Base-by-base conservation (phyloP, 2,329 filamentous ascomycete genomes). In the Leptographium wingfieldii region DNA sequence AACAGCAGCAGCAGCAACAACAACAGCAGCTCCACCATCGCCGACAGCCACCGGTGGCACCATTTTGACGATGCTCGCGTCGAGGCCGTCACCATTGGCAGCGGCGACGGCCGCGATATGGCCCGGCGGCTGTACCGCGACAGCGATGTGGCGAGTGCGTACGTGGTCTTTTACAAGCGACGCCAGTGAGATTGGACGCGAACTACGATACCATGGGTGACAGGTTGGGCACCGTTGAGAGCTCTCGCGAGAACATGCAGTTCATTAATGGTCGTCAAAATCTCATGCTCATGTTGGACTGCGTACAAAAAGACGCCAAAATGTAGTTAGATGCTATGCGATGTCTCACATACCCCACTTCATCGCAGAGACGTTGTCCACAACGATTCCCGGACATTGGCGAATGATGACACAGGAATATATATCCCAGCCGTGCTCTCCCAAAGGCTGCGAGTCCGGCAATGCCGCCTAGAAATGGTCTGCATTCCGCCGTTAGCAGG, bases 61-160 rank as follows among this genome's bases (percentile, higher is more conserved):
- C 67, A 71, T 61, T 80, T 76, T 66, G 76, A 81, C 62, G 81
- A 84, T 51, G 59, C 62, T 14, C 60, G 57, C 38, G 56, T 67
- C 35, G 62, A 66, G 55, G 58, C 63, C 2, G 62, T 65, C 9
- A 66, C 56, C 9, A 64, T 67, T 16, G 64, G 61, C 56, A 65
- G 55, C 59, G 63, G 63, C 60, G 64, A 66, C 60, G 56, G 60
- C 52, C 60, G 64, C 48, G 64, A 66, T 51, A 63, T 65, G 58
- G 60, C 60, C 1, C 59, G 61, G 16, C 63, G 65, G 22, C 63
- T 67, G 48, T 67, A 67, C 57, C 55, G 61, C 7, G 63, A 64
- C 52, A 62, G 35, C 54, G 57, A 62, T 46, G 55, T 55, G 1
- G 63, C 64, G 0, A 65, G 63, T 40, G 65, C 65, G 1, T 66